Evolutionary conservation across 1,284 basidiomycete species (phyloP), one percentile per base, ranked within the genome.

Genomic region (Apiotrichum siamense): DNA sequence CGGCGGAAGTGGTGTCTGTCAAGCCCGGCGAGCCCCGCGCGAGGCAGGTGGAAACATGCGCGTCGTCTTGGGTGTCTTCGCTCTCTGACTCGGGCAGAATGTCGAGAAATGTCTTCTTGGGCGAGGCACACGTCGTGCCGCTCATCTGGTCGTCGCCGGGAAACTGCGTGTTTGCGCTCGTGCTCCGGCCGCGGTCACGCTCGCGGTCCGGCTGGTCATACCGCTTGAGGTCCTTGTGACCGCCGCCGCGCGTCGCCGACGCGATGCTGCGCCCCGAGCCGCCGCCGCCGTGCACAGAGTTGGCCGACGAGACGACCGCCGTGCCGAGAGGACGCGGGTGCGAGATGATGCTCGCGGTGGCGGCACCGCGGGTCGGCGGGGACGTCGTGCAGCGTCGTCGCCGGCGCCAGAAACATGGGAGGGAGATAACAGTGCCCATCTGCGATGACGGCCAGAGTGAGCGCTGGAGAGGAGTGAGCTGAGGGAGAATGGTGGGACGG

Each of bases 351-450:
- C n/a, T 7, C 7, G 23, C 12, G n/a, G 27, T 32, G 29, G 25
- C 23, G 40, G 20, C 10, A 9, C 9, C 11, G 17, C 15, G 26
- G 7, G 25, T 17, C 4, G 41, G 11, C 10, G 26, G 29, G 3
- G 41, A 43, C 7, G 41, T 6, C 4, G 21, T 21, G 11, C 41
- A 32, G 3, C 25, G 41, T 29, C 41, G 41, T 21, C 41, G 41
- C 18, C 26, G 41, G 41, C 41, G 41, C 20, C 24, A 29, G 29
- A 43, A 43, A n/a, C 48, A 44, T 26, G 48, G 48, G 21, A 43
- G 36, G 26, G 42, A 44, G 18, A 50, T n/a, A 36, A 50, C 42
- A 13, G 27, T 37, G 42, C 48, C 48, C 48, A 50, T 50, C 36
- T 29, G 29, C 21, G 23, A 15, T 29, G 21, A 4, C 32, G 36